Base-by-base conservation (phyloP, 257 asterid genomes). In the Ligustrum vulgare region DNA sequence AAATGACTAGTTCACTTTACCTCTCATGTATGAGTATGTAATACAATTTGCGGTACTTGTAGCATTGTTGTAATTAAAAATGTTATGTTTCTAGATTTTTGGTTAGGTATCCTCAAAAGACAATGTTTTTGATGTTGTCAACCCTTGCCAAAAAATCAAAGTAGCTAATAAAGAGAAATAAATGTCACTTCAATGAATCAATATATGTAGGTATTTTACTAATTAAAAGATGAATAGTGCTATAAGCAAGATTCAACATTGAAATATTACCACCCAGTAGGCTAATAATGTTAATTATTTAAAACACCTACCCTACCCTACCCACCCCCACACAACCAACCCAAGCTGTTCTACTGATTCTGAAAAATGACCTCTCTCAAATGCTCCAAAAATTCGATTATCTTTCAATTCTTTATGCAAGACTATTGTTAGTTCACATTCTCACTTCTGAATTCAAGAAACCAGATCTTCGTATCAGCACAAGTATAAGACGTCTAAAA, bases 321-420 rank as follows among this genome's bases (percentile, higher is more conserved):
- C 75, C 77, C 47, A 0, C 47, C 16, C 2, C 49, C 49, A 35
- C 9, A 35, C 41, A 36, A 36, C 56, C 56, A 45, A 20, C 56
- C 56, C 56, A 60, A 71, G 78, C 82, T 71, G 49, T 82, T 73
- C 72, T 71, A 80, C 80, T 78, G 84, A 74, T 73, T 80, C 80
- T 77, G 88, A 45, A 45, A 13, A 15, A 45, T 45, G 56, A 45
- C 56, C 20, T 13, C 6, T 45, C 8, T 45, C 56, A 45, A 15
- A 15, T 45, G 56, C 20, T 45, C 8, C 7, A 45, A 3, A 45
- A 4, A 45, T 13, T 20, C 54, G 51, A 3, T 13, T 13, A 2
- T 41, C 47, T 41, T 10, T 41, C 47, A 41, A 41, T 8, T 39
- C 2, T 39, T 41, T 39, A 41, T 41, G 47, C 47, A 41, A 3